A percentile compares a stretch with the other conserved stretches of the same genome.
phyloP scores from a whole-genome alignment of 805 yeast species.

The Metschnikowia hibisci region DNA sequence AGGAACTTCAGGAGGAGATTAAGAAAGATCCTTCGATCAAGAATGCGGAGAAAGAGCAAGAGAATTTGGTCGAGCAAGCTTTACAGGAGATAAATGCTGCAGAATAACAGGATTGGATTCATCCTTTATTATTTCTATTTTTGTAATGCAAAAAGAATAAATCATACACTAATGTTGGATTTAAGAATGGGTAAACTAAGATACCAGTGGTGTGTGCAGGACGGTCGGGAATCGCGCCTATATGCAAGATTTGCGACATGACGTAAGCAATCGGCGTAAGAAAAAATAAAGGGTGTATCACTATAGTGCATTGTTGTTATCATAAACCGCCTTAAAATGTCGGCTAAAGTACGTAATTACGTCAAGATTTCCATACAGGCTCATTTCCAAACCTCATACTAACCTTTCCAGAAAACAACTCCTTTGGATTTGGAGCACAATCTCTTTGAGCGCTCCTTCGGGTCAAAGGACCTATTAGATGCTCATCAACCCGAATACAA shows the following conservation, averaged over 20 bases:
- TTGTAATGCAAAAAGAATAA: too few relatives aligned
- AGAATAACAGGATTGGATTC: not conserved
- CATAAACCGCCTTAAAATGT: constrained; percentile 1
- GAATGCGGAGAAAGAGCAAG: constrained; percentile 25
- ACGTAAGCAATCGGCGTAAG: constrained; percentile 13
- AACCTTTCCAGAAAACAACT: constrained; percentile 27
- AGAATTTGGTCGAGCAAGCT: constrained; percentile 24
- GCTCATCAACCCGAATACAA: constrained; percentile 6
- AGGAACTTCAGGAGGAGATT: constrained; percentile 32
- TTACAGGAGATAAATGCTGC: constrained; percentile 13
- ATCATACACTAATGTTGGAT: not conserved
- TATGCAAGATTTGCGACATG: constrained; percentile 12
- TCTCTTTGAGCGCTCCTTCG: constrained; percentile 93
- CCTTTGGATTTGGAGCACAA: constrained; percentile 84
- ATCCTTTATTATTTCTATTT: too few relatives aligned
- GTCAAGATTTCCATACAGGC: not conserved
- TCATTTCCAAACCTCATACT: not conserved
- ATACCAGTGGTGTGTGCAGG: not conserved
- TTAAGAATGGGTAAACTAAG: not conserved
- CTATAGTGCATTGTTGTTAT: not conserved
- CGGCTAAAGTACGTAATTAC: constrained; percentile 4
- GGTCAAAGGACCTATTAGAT: constrained; percentile 44
- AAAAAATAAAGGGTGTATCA: constrained; percentile 2
- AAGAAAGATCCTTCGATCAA: constrained; percentile 32
- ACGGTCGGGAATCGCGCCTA: not conserved